These are phyloP conservation scores for Lasiosphaeria miniovina DNA, from an alignment of 495 filamentous ascomycete genomes.

Conservation along the genomic window DNA sequence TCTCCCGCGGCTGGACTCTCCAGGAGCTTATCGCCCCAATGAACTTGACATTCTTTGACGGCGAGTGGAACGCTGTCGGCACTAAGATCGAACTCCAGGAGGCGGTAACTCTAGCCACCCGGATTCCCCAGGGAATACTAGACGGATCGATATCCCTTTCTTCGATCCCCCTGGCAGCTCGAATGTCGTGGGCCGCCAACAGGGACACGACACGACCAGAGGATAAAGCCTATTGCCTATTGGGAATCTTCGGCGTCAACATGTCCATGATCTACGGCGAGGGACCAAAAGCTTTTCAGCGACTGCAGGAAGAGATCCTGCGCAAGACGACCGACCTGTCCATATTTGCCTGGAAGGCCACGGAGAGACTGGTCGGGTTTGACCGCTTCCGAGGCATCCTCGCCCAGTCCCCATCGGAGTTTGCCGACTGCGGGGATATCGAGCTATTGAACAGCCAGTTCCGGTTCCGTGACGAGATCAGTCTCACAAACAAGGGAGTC, in stretches of 20 bases:
- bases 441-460: neutral
- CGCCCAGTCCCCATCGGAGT: neutral
- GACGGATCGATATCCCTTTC: neutral
- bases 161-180: slow-evolving; percentile 3
- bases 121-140: slow-evolving; percentile 5
- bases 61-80: slow-evolving; percentile 23
- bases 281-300: slow-evolving; percentile 15
- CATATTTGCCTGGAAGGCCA: slow-evolving; percentile 8
- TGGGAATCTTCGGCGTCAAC: slow-evolving; percentile 22
- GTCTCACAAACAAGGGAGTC: neutral
- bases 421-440: neutral
- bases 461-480: neutral
- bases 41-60: slow-evolving; percentile 29
- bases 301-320: slow-evolving; percentile 17
- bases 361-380: neutral
- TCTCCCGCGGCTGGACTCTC: slow-evolving; percentile 36
- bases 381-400: neutral
- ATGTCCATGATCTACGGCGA: slow-evolving; percentile 22
- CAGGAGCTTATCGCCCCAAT: slow-evolving; percentile 38
- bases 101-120: neutral
- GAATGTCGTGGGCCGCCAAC: slow-evolving; percentile 18
- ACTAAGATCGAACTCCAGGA: neutral
- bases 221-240: slow-evolving; percentile 17
- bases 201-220: slow-evolving; percentile 13
- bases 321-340: slow-evolving; percentile 6